Percentiles rank a stretch among this genome's conserved stretches.
Conservation (phyloP, 1,284 basidiomycete genomes). For the Ustilago tritici region DNA sequence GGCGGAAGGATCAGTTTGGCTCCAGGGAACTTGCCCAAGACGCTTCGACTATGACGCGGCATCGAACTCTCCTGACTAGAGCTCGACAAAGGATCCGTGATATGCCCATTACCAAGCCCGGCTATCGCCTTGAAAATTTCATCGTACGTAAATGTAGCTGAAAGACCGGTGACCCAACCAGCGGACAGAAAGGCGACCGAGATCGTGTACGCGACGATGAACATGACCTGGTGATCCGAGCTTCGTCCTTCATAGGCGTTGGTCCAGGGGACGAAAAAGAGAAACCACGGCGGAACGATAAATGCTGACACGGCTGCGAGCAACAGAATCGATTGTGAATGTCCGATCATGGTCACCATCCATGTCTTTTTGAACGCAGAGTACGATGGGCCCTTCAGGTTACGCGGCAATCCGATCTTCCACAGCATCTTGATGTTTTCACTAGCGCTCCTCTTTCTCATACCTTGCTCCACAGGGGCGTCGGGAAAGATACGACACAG, state of each 20-base stretch:
- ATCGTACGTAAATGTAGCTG: slow-evolving; percentile 23
- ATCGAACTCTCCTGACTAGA: not conserved
- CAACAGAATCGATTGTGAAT: slow-evolving; percentile 5
- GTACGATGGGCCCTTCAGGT: slow-evolving; percentile 6
- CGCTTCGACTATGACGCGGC: not conserved
- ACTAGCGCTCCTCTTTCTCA: not conserved
- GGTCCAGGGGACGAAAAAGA: slow-evolving; percentile 14
- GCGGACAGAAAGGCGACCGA: slow-evolving; percentile 10
- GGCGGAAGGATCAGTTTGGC: slow-evolving; percentile 2
- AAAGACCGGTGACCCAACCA: slow-evolving; percentile 5
- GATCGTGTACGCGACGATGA: slow-evolving; percentile 21
- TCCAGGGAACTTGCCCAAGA: slow-evolving; percentile 1
- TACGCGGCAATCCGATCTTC: slow-evolving; percentile 16
- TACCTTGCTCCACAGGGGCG: not conserved
- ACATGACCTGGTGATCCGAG: slow-evolving; percentile 15
- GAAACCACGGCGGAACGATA: slow-evolving; percentile 4
- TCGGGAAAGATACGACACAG: slow-evolving; percentile 24
- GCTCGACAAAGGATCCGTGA: not conserved
- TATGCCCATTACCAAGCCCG: slow-evolving; percentile 2
- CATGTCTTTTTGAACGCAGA: slow-evolving; percentile 26
- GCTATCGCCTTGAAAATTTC: slow-evolving; percentile 20
- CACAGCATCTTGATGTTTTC: slow-evolving; percentile 1
- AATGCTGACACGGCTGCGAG: not conserved
- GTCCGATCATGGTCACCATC: slow-evolving; percentile 28
- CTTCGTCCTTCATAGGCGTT: not conserved